Evolutionary conservation across 345 rosid genomes (phyloP).

Genomic region (Brassica juncea): DNA sequence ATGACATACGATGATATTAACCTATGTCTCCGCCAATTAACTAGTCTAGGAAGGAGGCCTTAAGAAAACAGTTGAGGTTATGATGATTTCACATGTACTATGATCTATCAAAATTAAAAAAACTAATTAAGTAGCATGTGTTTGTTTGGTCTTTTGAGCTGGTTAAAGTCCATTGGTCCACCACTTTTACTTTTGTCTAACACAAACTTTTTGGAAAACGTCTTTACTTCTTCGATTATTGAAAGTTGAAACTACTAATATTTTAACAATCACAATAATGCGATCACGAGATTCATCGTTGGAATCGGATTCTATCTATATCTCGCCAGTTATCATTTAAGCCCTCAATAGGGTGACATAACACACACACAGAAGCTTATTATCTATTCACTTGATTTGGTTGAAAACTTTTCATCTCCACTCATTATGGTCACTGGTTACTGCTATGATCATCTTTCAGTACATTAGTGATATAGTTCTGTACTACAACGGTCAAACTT

Average conservation of each 20-base stretch:
- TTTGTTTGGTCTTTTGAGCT: constrained; percentile 37
- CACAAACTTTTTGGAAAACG: constrained; percentile 27
- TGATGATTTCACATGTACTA: constrained; percentile 29
- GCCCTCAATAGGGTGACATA: constrained; percentile 1
- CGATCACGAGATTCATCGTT: constrained; percentile 39
- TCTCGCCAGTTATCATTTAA: constrained; percentile 9
- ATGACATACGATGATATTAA: neutral
- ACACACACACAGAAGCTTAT: neutral
- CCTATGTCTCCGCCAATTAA: constrained; percentile 3
- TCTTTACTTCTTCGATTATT: constrained; percentile 23
- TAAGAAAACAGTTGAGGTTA: constrained; percentile 1
- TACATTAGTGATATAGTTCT: neutral
- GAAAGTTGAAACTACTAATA: neutral
- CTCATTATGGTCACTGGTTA: constrained; percentile 17
- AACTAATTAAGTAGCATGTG: constrained; percentile 29
- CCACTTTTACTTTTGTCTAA: constrained; percentile 31
- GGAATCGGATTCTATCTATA: constrained; percentile 37
- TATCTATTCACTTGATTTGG: constrained; percentile 4
- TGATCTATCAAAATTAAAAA: constrained; percentile 11
- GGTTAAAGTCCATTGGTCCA: constrained; percentile 31
- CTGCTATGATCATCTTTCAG: neutral
- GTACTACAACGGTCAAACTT: neutral
- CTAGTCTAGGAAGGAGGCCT: constrained; percentile 8
- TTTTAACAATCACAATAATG: constrained; percentile 22
- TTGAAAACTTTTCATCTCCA: constrained; percentile 20